Evolutionary conservation across 345 rosid species (phyloP).

Genomic region (Dipteronia dyeriana): DNA sequence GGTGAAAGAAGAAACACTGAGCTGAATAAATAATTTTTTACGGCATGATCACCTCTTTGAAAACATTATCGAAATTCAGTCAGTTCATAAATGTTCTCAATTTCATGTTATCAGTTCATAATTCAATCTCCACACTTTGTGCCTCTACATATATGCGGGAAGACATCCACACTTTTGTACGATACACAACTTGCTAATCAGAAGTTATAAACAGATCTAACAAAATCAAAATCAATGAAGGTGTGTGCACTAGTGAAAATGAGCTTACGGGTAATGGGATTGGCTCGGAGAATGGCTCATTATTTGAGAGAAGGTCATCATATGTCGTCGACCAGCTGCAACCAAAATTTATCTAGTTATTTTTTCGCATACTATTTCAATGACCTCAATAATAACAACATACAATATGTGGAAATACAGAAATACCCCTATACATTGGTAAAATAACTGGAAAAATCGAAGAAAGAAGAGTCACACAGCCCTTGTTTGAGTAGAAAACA

Average conservation of each 20-base stretch:
- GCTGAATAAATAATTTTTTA: not conserved
- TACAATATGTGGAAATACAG: not conserved
- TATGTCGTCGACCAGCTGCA: constrained; percentile 91
- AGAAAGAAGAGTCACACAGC: not conserved
- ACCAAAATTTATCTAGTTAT: constrained; percentile 29
- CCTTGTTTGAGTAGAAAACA: not conserved
- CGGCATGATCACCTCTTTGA: not conserved
- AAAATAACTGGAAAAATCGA: not conserved
- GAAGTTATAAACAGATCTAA: not conserved
- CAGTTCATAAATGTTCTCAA: not conserved
- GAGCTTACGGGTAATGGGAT: constrained; percentile 83
- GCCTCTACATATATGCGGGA: not conserved
- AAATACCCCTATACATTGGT: not conserved
- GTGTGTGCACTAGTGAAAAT: not conserved
- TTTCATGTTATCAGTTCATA: not conserved
- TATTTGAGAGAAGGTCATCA: constrained; percentile 77
- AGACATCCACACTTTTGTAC: not conserved
- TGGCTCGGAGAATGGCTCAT: constrained; percentile 75
- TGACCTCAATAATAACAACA: not conserved
- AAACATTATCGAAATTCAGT: not conserved
- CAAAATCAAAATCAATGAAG: not conserved
- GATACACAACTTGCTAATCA: not conserved
- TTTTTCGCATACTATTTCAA: constrained; percentile 4
- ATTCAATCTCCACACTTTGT: not conserved
- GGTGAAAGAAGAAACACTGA: not conserved